phyloP scores from a whole-genome alignment of 2,329 filamentous ascomycete species.

The Aspergillus fijiensis region DNA sequence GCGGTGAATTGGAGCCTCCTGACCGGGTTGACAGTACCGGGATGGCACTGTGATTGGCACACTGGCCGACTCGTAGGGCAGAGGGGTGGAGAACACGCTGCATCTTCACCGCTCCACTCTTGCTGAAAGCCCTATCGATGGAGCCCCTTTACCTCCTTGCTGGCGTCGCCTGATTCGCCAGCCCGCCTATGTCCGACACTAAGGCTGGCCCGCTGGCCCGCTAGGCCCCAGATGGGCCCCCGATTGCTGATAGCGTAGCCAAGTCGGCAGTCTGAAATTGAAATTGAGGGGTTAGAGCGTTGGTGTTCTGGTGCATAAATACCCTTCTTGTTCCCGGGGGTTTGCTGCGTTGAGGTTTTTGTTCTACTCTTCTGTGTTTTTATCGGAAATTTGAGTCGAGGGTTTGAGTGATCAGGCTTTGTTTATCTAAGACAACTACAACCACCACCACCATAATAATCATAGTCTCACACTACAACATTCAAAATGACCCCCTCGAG shows the following conservation, averaged over 20 bases:
- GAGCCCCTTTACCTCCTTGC: slow-evolving; percentile 8
- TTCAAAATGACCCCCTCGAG: slow-evolving; percentile 19
- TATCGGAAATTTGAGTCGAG: too few species aligned
- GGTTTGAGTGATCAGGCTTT: too few species aligned
- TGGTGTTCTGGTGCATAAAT: too few species aligned
- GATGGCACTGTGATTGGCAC: neutral
- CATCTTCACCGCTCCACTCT: slow-evolving; percentile 15
- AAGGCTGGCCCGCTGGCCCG: neutral
- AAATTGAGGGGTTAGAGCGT: too few species aligned
- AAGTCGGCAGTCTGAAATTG: too few species aligned
- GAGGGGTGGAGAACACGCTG: slow-evolving; percentile 9
- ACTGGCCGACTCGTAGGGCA: slow-evolving; percentile 12
- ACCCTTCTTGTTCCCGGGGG: too few species aligned
- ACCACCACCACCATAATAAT: neutral
- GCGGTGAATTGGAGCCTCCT: slow-evolving; percentile 22
- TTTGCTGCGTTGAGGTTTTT: too few species aligned
- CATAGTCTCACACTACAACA: neutral
- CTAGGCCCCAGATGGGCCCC: neutral
- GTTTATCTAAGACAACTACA: too few species aligned
- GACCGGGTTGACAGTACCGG: neutral
- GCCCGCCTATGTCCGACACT: slow-evolving; percentile 8
- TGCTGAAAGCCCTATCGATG: slow-evolving; percentile 21
- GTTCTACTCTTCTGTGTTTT: too few species aligned
- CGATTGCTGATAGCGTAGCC: too few species aligned
- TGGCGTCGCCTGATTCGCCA: slow-evolving; percentile 21